Evolutionary conservation across 768 basidiomycete genomes (phyloP).

Genomic region (Lenzites betulinus): DNA sequence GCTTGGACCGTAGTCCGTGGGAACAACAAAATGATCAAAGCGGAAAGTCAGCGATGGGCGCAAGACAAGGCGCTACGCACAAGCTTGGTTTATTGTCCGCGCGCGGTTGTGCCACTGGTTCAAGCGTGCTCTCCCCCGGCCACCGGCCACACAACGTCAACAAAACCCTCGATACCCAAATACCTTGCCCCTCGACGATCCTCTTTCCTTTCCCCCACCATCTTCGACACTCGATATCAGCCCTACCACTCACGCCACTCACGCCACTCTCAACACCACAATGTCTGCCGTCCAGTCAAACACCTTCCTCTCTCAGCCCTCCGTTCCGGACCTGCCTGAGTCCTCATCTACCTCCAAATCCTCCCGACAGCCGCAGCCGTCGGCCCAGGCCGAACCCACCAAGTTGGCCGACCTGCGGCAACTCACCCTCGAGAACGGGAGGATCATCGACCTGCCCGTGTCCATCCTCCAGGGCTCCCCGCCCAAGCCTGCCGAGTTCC

Average conservation of each 20-base stretch:
- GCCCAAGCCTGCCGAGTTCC: conserved; percentile 11
- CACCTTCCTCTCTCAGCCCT: neutral
- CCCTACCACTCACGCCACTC: too few species aligned
- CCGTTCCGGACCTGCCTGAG: neutral
- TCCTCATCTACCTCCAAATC: neutral
- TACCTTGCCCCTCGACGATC: neutral
- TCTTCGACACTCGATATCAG: neutral
- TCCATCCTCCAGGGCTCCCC: conserved; percentile 8
- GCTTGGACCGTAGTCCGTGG: neutral
- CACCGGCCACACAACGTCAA: conserved; percentile 3
- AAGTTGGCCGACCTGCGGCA: conserved; percentile 3
- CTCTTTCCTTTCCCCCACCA: conserved; percentile 1
- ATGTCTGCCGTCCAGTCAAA: neutral
- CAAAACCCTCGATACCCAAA: too few species aligned
- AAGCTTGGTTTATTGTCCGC: conserved; percentile 1
- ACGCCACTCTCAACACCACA: neutral
- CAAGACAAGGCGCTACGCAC: conserved; percentile 1
- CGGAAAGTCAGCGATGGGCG: neutral
- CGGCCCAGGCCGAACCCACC: neutral
- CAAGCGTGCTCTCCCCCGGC: neutral
- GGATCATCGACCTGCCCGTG: conserved; percentile 14
- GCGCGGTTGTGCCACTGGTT: conserved; percentile 6
- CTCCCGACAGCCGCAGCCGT: neutral
- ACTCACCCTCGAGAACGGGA: conserved; percentile 12
- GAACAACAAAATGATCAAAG: neutral